Conservation (phyloP, 192 early-diverging fungal species). For the Helicostylum pulchrum region DNA sequence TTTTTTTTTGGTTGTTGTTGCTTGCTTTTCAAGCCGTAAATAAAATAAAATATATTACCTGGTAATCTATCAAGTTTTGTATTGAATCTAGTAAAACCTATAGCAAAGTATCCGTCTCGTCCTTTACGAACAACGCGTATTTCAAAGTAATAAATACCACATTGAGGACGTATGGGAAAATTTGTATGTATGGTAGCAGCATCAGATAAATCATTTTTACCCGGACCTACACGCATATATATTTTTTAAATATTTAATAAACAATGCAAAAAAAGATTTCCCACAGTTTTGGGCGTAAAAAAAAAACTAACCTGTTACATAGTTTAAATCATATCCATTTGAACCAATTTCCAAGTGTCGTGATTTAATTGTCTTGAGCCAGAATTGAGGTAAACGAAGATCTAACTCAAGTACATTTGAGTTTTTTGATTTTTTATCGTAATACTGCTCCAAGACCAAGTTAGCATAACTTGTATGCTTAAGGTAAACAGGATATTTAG, state of each 20-base stretch:
- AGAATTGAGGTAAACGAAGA: conserved; percentile 50
- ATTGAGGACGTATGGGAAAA: conserved; percentile 76
- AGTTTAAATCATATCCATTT: conserved; percentile 42
- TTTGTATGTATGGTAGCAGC: conserved; percentile 81
- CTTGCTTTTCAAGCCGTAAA: too few relatives aligned
- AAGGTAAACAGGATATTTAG: conserved; percentile 31
- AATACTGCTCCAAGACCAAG: conserved; percentile 21
- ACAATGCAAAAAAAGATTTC: conserved; percentile 19
- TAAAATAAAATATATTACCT: conserved; percentile 54
- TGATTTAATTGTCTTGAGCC: conserved; percentile 61
- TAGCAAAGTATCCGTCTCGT: conserved; percentile 85
- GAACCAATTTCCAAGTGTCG: conserved; percentile 42
- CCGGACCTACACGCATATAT: conserved; percentile 52
- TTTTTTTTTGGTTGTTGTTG: too few relatives aligned
- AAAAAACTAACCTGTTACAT: conserved; percentile 26
- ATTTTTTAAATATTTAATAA: conserved; percentile 7
- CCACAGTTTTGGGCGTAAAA: conserved; percentile 25
- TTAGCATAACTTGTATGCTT: conserved; percentile 29
- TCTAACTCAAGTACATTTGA: conserved; percentile 18
- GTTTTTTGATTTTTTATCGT: not conserved
- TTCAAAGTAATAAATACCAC: conserved; percentile 94
- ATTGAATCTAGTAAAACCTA: conserved; percentile 65
- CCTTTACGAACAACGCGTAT: conserved; percentile 82
- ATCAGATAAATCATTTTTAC: conserved; percentile 65
- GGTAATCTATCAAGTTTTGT: conserved; percentile 66